phyloP scores from a whole-genome alignment of 1,139 yeast species.

The Yamadazyma epiphylla region DNA sequence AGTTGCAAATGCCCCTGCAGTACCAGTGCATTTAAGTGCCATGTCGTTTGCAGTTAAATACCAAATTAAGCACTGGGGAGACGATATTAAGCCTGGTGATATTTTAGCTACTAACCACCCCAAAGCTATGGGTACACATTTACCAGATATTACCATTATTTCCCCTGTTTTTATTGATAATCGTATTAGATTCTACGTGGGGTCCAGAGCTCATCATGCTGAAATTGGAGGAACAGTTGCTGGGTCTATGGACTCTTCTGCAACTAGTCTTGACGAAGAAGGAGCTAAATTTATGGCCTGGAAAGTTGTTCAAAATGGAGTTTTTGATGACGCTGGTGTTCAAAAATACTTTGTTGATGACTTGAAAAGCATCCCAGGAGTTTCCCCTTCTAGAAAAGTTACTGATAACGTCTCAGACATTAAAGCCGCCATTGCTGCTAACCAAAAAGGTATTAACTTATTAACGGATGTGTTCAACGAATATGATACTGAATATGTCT shows the following conservation, averaged over 20 bases:
- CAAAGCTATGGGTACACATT: slow-evolving; percentile 73
- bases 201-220: slow-evolving; percentile 44
- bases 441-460: slow-evolving; percentile 36
- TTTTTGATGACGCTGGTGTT: slow-evolving; percentile 38
- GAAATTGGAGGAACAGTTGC: slow-evolving; percentile 43
- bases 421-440: slow-evolving; percentile 43
- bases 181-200: slow-evolving; percentile 37
- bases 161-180: slow-evolving; percentile 47
- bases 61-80: slow-evolving; percentile 16
- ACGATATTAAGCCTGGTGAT: slow-evolving; percentile 60
- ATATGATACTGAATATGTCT: slow-evolving; percentile 28
- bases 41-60: slow-evolving; percentile 18
- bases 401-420: slow-evolving; percentile 40
- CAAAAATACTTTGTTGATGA: slow-evolving; percentile 31
- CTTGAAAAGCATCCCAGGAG: slow-evolving; percentile 39
- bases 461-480: slow-evolving; percentile 28
- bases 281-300: slow-evolving; percentile 40
- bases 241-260: slow-evolving; percentile 43
- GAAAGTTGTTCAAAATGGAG: slow-evolving; percentile 31
- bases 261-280: slow-evolving; percentile 37
- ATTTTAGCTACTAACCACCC: slow-evolving; percentile 78
- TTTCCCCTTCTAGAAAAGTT: slow-evolving; percentile 39
- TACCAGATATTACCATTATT: slow-evolving; percentile 79
- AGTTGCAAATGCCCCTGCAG: slow-evolving; percentile 19
- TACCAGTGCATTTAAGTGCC: slow-evolving; percentile 20